Percentiles rank a stretch among this genome's conserved stretches.
Conservation (phyloP, 164 flowering plant species). For the Berberis thunbergii region DNA sequence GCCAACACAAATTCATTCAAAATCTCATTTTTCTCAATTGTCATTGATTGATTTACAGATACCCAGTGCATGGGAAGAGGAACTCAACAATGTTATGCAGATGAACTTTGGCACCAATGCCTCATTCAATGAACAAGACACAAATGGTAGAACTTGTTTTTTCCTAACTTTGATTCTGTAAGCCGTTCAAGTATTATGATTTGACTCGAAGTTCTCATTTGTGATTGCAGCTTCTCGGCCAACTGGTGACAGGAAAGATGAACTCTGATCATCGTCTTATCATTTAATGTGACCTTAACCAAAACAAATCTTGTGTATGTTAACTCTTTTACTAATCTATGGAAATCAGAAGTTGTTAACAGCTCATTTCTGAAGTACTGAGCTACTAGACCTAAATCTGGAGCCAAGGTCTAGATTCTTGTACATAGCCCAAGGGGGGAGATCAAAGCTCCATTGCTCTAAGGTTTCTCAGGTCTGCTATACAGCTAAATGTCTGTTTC, state of each 20-base stretch:
- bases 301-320: neutral
- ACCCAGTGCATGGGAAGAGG: slow-evolving; percentile 73
- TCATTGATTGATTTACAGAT: slow-evolving; percentile 23
- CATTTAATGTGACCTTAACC: neutral
- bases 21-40: neutral
- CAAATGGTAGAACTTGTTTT: slow-evolving; percentile 25
- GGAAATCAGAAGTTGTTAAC: neutral
- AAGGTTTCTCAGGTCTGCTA: no score
- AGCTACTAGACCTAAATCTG: no score
- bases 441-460: no score
- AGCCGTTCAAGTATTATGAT: neutral
- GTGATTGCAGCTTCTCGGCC: slow-evolving; percentile 33
- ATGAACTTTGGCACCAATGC: slow-evolving; percentile 41
- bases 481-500: no score
- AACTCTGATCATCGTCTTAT: slow-evolving; percentile 27
- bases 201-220: neutral
- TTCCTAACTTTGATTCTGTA: neutral
- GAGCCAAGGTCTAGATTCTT: no score
- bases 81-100: slow-evolving; percentile 69
- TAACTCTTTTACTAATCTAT: neutral
- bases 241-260: slow-evolving; percentile 48
- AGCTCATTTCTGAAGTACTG: no score
- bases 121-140: slow-evolving; percentile 39
- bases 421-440: no score
- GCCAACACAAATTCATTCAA: no score